A percentile compares a stretch with the other conserved stretches of the same genome.
These are phyloP conservation scores for Chernovozyma aurita DNA, from an alignment of 1,139 yeast genomes.

Conservation along the genomic window DNA sequence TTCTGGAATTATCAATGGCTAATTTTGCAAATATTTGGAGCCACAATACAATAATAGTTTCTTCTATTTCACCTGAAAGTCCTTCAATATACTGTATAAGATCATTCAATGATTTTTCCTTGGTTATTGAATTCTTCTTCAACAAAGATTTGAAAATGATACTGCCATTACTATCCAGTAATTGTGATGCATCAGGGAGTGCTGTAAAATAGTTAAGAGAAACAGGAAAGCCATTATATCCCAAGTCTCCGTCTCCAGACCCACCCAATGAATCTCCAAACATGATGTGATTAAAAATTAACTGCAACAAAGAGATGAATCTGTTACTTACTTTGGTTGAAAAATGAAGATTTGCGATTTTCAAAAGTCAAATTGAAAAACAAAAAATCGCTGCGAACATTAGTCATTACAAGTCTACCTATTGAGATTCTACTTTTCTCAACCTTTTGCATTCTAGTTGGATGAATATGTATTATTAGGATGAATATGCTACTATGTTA, in stretches of 20 bases:
- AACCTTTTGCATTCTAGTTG: too few species aligned
- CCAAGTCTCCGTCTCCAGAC: slow-evolving; percentile 24
- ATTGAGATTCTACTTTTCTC: too few species aligned
- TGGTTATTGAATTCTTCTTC: slow-evolving; percentile 79
- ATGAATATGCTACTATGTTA: too few species aligned
- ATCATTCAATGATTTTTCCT: slow-evolving; percentile 72
- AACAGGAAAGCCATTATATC: slow-evolving; percentile 59
- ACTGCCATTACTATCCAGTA: slow-evolving; percentile 56
- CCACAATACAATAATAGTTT: slow-evolving; percentile 62
- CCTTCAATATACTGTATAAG: slow-evolving; percentile 31
- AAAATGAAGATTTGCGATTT: too few species aligned
- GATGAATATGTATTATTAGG: too few species aligned
- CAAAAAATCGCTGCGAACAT: too few species aligned
- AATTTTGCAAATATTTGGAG: slow-evolving; percentile 77
- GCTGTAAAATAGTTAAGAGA: slow-evolving; percentile 76
- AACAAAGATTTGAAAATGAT: slow-evolving; percentile 68
- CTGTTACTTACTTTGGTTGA: too few species aligned
- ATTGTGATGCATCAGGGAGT: slow-evolving; percentile 61
- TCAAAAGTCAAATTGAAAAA: too few species aligned
- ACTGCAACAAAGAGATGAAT: too few species aligned
- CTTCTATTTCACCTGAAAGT: slow-evolving; percentile 24
- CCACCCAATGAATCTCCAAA: slow-evolving; percentile 3
- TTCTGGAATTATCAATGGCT: slow-evolving; percentile 64
- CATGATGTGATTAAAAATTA: slow-evolving; percentile 1
- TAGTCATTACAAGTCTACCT: too few species aligned